phyloP scores from a whole-genome alignment of 345 rosid genomes.

The Laguncularia racemosa region DNA sequence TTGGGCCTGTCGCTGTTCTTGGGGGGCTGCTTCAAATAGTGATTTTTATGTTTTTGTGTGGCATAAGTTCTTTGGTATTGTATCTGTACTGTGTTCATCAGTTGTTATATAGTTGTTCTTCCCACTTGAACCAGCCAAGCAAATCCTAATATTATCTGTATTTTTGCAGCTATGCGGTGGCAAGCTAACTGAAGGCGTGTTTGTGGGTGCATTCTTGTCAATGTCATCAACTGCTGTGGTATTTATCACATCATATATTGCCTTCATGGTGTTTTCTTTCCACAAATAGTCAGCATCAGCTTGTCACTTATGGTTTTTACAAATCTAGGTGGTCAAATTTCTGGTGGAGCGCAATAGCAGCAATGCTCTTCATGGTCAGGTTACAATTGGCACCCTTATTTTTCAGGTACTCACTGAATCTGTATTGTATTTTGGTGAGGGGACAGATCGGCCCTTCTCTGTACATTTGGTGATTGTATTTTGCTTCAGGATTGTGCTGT shows the following conservation, averaged over 20 bases:
- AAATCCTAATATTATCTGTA: neutral
- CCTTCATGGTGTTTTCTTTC: constrained; percentile 2
- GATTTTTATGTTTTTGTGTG: constrained; percentile 72
- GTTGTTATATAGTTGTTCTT: neutral
- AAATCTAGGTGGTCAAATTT: constrained; percentile 82
- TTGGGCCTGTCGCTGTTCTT: constrained; percentile 90
- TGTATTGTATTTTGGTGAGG: constrained; percentile 5
- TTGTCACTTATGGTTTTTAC: neutral
- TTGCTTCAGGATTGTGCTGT: constrained; percentile 86
- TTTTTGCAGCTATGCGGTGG: constrained; percentile 87
- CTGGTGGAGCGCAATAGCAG: constrained; percentile 66
- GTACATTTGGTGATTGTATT: constrained; percentile 11
- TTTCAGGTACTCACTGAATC: constrained; percentile 62
- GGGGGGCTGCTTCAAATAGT: constrained; percentile 91
- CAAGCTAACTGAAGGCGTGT: constrained; percentile 87
- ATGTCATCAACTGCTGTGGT: constrained; percentile 99
- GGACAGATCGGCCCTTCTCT: constrained; percentile 4
- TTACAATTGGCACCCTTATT: constrained; percentile 91
- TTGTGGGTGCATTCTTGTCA: constrained; percentile 89
- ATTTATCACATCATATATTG: constrained; percentile 17
- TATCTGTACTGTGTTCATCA: neutral
- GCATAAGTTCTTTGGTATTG: constrained; percentile 67
- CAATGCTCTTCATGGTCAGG: constrained; percentile 91
- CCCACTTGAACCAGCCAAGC: neutral
- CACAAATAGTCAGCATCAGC: neutral